These are phyloP conservation scores for Rhizopogon vinicolor DNA, from an alignment of 768 basidiomycete species.

Conservation along the genomic window DNA sequence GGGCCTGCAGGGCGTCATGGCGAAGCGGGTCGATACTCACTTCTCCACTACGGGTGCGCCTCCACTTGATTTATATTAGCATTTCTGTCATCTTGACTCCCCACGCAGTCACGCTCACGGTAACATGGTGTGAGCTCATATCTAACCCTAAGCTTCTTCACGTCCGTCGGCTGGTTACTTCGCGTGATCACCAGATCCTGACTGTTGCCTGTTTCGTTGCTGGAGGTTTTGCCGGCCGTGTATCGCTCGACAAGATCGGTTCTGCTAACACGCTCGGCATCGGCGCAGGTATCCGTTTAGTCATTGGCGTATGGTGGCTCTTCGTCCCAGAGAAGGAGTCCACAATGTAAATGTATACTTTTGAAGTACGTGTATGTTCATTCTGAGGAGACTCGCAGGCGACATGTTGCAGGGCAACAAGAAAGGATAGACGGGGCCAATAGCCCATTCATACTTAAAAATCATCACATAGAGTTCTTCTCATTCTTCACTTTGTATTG, in stretches of 20 bases:
- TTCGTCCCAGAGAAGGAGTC: constrained; percentile 41
- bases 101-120: constrained; percentile 69
- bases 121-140: constrained; percentile 88
- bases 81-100: constrained; percentile 1
- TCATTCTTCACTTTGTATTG: neutral
- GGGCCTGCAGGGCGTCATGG: constrained; percentile 79
- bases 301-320: constrained; percentile 62
- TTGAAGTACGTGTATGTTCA: neutral
- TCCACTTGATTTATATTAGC: neutral
- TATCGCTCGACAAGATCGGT: constrained; percentile 55
- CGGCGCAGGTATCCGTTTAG: constrained; percentile 54
- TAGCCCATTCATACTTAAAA: neutral
- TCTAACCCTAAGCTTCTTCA: constrained; percentile 74
- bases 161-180: constrained; percentile 41
- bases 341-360: neutral
- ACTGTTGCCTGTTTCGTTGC: constrained; percentile 66
- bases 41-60: constrained; percentile 73
- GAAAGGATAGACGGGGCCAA: neutral
- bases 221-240: constrained; percentile 67
- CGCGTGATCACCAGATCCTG: constrained; percentile 69
- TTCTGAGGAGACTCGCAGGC: neutral
- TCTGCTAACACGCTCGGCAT: constrained; percentile 61
- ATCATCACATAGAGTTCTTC: neutral
- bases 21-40: constrained; percentile 69
- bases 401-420: neutral